Evolutionary conservation across 768 basidiomycete species (phyloP).

Genomic region (Stropharia rugosoannulata): DNA sequence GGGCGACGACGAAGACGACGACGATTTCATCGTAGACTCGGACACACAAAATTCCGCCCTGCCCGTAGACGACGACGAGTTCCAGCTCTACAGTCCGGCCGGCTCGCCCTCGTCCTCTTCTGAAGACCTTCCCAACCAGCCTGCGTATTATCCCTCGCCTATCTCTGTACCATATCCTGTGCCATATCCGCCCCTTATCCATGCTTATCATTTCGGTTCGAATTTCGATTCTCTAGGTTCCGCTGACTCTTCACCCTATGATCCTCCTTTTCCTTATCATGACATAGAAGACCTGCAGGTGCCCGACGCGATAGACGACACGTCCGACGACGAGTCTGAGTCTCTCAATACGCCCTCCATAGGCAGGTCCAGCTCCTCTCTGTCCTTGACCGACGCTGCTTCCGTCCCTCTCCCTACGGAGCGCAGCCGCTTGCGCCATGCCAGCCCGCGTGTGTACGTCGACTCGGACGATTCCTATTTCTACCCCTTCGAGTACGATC

Average conservation of each 20-base stretch:
- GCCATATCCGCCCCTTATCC: slow-evolving; percentile 64
- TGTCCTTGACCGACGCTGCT: slow-evolving; percentile 50
- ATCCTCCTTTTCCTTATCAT: slow-evolving; percentile 64
- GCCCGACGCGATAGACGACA: slow-evolving; percentile 82
- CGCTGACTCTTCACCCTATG: slow-evolving; percentile 41
- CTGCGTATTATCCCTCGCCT: slow-evolving; percentile 43
- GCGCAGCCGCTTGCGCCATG: slow-evolving; percentile 45
- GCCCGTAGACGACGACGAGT: slow-evolving; percentile 64
- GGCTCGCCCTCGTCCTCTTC: slow-evolving; percentile 76
- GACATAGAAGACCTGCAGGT: slow-evolving; percentile 65
- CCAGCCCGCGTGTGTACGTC: slow-evolving; percentile 60
- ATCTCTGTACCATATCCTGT: slow-evolving; percentile 58
- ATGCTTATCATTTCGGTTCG: slow-evolving; percentile 49
- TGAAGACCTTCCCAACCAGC: slow-evolving; percentile 64
- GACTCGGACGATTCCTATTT: slow-evolving; percentile 60
- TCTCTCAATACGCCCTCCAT: slow-evolving; percentile 60
- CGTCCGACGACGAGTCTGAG: slow-evolving; percentile 85
- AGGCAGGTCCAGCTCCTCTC: slow-evolving; percentile 55
- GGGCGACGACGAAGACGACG: slow-evolving; percentile 70
- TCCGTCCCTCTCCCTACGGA: slow-evolving; percentile 49
- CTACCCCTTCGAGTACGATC: slow-evolving; percentile 67
- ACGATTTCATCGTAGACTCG: slow-evolving; percentile 44
- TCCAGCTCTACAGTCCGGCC: slow-evolving; percentile 58
- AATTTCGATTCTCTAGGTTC: slow-evolving; percentile 42
- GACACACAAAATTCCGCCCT: slow-evolving; percentile 46